Evolutionary conservation across 2,329 filamentous ascomycete species (phyloP), one percentile per base, ranked within the genome.

Genomic region (Setomelanomma holmii): DNA sequence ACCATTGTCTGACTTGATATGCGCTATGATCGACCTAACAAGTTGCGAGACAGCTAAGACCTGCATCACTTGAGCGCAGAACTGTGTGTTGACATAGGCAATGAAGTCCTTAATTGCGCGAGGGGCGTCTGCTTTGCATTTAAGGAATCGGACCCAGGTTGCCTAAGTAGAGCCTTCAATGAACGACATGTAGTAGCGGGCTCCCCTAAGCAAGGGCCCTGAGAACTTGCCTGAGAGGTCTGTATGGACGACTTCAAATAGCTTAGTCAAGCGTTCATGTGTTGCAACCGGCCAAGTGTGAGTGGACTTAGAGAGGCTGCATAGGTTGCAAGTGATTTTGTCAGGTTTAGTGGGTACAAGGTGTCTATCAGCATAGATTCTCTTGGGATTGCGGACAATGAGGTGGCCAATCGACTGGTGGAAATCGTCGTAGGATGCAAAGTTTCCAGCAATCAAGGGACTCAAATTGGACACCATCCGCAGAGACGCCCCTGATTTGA

Each of bases 181-280:
- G 35, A 55, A 55, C 14, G 24, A 48, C 7, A 55, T 55, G 35
- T 48, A 55, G 48, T 55, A 55, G 10, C 20, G 22, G 1, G 23
- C 33, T 4, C 53, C 45, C 8, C 48, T 30, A 19, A 53, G 17
- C 4, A n/a, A 39, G 2, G 22, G 33, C 3, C n/a, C 3, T 5
- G 20, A 42, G 22, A 54, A 49, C 27, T 54, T 54, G 4, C 51
- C 38, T 4, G 22, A 50, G n/a, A 49, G 38, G 21, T 54, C 30
- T 20, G 41, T 30, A 27, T 54, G 30, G 23, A 54, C 50, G 19
- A 50, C 30, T 27, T 54, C 46, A 17, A 51, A 49, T 17, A 24
- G 35, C 14, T 36, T 36, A 10, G 23, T 22, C n/a, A 10, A n/a
- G 5, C 12, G 22, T 7, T 7, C 19, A 16, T 39, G 24, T 14